phyloP scores from a whole-genome alignment of 2,329 filamentous ascomycete genomes.

The Apiospora arundinis region DNA sequence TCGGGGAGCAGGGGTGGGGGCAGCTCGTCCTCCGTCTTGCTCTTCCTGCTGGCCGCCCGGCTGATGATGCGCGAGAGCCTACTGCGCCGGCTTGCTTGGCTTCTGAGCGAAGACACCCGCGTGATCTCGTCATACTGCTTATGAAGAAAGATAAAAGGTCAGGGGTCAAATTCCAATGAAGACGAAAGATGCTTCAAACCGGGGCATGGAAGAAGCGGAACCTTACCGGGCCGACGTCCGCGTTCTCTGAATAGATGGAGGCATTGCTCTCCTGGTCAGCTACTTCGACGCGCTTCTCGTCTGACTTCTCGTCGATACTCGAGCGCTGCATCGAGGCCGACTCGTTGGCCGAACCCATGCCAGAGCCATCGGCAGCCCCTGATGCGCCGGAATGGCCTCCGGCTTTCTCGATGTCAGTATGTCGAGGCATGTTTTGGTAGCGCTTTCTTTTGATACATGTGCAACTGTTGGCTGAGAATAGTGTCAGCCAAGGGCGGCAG shows the following conservation, averaged over 20 bases:
- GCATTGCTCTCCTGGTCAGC: neutral
- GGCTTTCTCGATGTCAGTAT: neutral
- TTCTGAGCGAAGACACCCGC: neutral
- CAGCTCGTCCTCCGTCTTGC: conserved; percentile 39
- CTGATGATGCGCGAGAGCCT: conserved; percentile 35
- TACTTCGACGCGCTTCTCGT: neutral
- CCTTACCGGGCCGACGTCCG: neutral
- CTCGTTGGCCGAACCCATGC: neutral
- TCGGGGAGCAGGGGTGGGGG: conserved; percentile 48
- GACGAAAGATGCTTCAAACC: neutral
- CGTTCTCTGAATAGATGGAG: neutral
- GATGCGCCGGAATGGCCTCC: neutral
- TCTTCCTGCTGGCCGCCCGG: conserved; percentile 33
- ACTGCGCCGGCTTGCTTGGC: conserved; percentile 4
- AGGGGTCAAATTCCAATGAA: neutral
- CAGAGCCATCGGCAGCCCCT: neutral
- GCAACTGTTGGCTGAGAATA: neutral
- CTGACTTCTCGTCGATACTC: neutral
- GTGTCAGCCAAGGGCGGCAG: neutral
- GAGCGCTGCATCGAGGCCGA: neutral
- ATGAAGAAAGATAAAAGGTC: neutral
- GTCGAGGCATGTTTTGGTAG: neutral
- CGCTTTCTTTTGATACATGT: neutral
- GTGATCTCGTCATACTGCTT: neutral
- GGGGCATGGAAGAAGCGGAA: neutral